Percentiles rank a stretch among this genome's conserved stretches.
phyloP scores from a whole-genome alignment of 805 yeast species.

The Pichia sporocuriosa region DNA sequence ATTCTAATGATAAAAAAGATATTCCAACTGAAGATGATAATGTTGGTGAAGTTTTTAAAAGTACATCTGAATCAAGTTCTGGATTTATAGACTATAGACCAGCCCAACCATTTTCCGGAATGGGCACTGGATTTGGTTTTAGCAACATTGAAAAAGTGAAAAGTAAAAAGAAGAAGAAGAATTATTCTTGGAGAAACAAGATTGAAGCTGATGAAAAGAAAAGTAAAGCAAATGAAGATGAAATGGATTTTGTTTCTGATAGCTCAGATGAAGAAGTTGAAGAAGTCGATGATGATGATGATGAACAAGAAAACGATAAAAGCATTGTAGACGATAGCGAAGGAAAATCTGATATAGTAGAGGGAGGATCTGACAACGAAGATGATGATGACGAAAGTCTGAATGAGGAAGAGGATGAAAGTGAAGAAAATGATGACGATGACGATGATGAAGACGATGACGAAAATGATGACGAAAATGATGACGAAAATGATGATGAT shows the following conservation, averaged over 20 bases:
- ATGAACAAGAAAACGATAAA: constrained; percentile 16
- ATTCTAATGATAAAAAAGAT: constrained; percentile 21
- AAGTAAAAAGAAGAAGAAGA: constrained; percentile 43
- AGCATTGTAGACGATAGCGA: constrained; percentile 14
- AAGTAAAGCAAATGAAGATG: constrained; percentile 45
- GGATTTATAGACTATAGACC: constrained; percentile 70
- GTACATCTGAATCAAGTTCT: constrained; percentile 32
- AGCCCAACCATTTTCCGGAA: constrained; percentile 37
- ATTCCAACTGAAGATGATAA: constrained; percentile 7
- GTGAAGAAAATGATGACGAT: constrained; percentile 27
- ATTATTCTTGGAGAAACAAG: constrained; percentile 69
- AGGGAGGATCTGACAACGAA: constrained; percentile 21
- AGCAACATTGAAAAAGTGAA: constrained; percentile 35
- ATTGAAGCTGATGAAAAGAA: constrained; percentile 43
- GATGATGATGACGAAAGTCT: constrained; percentile 24
- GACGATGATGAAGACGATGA: constrained; percentile 29
- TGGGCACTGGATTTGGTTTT: constrained; percentile 68
- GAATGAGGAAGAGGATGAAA: constrained; percentile 28
- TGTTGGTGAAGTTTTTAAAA: constrained; percentile 19
- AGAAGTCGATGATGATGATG: constrained; percentile 19
- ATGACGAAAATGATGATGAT: constrained; percentile 29
- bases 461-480: constrained; percentile 30
- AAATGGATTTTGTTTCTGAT: constrained; percentile 44
- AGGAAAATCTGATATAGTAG: constrained; percentile 23
- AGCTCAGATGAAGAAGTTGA: constrained; percentile 26